phyloP scores from a whole-genome alignment of 202 grass and related monocot species.

The Brachypodium distachyon region DNA sequence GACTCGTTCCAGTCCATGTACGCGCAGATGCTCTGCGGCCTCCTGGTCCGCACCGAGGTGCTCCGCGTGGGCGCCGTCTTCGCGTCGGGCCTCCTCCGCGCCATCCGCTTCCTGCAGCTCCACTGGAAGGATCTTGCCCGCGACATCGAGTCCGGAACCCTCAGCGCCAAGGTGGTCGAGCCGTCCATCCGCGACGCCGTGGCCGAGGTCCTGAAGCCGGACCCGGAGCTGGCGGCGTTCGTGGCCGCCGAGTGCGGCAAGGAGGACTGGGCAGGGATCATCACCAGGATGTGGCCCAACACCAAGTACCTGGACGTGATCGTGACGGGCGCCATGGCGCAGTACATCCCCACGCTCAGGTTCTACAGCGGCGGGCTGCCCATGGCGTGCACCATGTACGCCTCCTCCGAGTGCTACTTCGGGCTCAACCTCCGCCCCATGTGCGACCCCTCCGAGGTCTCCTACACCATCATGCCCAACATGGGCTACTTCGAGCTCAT shows the following conservation, averaged over 20 bases:
- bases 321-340: conserved; percentile 91
- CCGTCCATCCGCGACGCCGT: conserved; percentile 56
- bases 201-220: conserved; percentile 34
- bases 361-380: conserved; percentile 84
- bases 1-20: conserved; percentile 98
- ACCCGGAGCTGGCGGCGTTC: conserved; percentile 43
- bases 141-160: conserved; percentile 56
- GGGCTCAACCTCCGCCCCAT: conserved; percentile 86
- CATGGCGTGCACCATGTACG: conserved; percentile 97
- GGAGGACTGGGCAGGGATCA: conserved; percentile 60
- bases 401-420: conserved; percentile 92
- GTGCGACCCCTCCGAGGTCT: conserved; percentile 63
- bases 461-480: conserved; percentile 97
- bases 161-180: conserved; percentile 40
- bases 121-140: conserved; percentile 68
- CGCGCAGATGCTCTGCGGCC: conserved; percentile 92
- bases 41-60: conserved; percentile 54
- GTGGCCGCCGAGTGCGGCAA: conserved; percentile 42
- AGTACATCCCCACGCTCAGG: conserved; percentile 91
- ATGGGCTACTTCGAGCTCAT: conserved; percentile 96
- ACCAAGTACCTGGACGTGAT: conserved; percentile 98
- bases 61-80: conserved; percentile 96
- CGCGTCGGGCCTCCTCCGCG: conserved; percentile 91
- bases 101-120: conserved; percentile 82
- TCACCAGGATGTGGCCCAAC: conserved; percentile 81